Evolutionary conservation across 1,139 yeast genomes (phyloP), one percentile per base, ranked within the genome.

Genomic region (Debaryomyces fabryi): DNA sequence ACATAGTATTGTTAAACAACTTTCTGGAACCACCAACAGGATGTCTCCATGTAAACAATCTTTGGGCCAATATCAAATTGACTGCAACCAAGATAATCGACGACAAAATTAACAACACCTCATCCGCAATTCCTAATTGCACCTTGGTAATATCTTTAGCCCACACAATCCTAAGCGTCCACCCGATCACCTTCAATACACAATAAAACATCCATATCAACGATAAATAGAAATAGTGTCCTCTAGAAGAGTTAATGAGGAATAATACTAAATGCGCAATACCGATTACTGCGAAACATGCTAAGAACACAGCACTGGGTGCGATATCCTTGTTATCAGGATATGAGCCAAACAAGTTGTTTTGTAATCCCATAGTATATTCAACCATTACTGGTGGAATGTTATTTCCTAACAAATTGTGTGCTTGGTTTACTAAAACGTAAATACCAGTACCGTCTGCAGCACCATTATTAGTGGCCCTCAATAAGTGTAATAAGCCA

Each of bases 41-140:
- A 58, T 74, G 79, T 59, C 79, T 65, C 78, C 78, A 74, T 2
- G 77, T 72, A 55, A 74, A 74, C 32, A 74, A 59, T 52, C 79
- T 63, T 56, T 73, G 78, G 10, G 78, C 76, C 50, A 73, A 59
- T 32, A 72, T 66, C 56, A 74, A 71, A 52, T 74, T 72, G 32
- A 69, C 63, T 3, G 76, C 68, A 2, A 68, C 72, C 29, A 73
- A 53, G 9, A 71, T 49, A 32, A 72, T 60, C 6, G 73, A 57
- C 1, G 76, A 70, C 13, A 72, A 54, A 47, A 74, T 65, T 42
- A 69, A 59, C 46, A 73, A 63, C 23, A 70, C 64, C 55, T 71
- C 76, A 46, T 61, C 57, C 5, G 70, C 60, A 42, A 72, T 59
- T 3, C 76, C 78, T 47, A 62, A 42, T 10, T 55, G 47, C 12